Conservation (phyloP, 1,284 basidiomycete species). For the Somion occarium region DNA sequence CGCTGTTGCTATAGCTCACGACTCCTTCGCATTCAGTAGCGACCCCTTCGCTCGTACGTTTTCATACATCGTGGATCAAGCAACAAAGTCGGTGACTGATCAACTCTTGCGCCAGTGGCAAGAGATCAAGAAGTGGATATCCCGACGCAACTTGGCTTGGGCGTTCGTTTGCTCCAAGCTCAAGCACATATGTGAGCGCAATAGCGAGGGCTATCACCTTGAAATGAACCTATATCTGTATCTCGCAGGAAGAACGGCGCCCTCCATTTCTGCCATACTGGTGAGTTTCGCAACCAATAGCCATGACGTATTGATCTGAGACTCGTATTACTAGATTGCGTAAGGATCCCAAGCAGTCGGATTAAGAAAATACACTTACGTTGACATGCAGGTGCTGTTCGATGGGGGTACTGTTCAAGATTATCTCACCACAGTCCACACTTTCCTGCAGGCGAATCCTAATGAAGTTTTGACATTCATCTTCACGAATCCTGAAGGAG, state of each 20-base stretch:
- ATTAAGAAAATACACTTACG: neutral
- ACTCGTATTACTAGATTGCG: conserved; percentile 22
- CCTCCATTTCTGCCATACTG: conserved; percentile 68
- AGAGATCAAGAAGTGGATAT: conserved; percentile 61
- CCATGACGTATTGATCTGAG: too few relatives aligned
- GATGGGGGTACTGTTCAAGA: conserved; percentile 58
- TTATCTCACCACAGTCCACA: conserved; percentile 22
- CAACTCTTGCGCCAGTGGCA: conserved; percentile 33
- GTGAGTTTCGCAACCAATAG: conserved; percentile 28
- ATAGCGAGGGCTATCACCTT: too few relatives aligned
- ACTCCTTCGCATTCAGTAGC: conserved; percentile 58
- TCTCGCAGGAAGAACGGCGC: conserved; percentile 26
- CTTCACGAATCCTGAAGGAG: conserved; percentile 66
- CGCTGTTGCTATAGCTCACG: conserved; percentile 43
- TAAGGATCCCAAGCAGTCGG: too few relatives aligned
- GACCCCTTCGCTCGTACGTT: conserved; percentile 44
- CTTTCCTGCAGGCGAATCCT: conserved; percentile 65
- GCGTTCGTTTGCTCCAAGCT: conserved; percentile 69
- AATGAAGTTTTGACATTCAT: conserved; percentile 72
- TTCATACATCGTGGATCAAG: neutral
- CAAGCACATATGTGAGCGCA: conserved; percentile 49
- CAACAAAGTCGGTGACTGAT: neutral
- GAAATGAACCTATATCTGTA: too few relatives aligned
- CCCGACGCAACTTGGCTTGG: conserved; percentile 55
- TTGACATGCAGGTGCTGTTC: conserved; percentile 34